Evolutionary conservation across 2,329 filamentous ascomycete genomes (phyloP).

Genomic region (Rhynchosporium agropyri): DNA sequence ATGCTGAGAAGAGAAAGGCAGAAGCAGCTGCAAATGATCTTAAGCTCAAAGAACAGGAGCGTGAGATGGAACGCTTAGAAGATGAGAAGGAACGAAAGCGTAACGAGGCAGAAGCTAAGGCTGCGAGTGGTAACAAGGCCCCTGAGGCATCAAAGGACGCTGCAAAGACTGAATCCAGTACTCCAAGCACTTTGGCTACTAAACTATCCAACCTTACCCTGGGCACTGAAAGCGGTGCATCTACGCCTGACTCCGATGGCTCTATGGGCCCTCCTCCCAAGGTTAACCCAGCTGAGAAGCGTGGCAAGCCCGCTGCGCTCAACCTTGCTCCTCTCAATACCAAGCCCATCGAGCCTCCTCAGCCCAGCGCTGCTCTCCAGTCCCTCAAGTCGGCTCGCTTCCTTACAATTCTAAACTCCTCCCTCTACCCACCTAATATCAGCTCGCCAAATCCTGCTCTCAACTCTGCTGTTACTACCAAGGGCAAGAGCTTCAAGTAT

Average conservation of each 20-base stretch:
- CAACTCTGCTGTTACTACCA: conserved; percentile 78
- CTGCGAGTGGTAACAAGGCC: conserved; percentile 27
- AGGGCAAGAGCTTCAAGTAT: conserved; percentile 86
- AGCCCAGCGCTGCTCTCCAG: conserved; percentile 92
- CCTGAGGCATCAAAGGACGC: conserved; percentile 37
- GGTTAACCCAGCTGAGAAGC: conserved; percentile 61
- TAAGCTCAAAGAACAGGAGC: conserved; percentile 72
- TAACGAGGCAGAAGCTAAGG: conserved; percentile 50
- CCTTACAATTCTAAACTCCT: conserved; percentile 75
- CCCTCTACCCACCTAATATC: conserved; percentile 82
- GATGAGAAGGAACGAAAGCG: conserved; percentile 67
- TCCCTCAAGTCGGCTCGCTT: conserved; percentile 90
- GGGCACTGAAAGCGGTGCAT: conserved; percentile 46
- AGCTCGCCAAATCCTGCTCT: conserved; percentile 89
- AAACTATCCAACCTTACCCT: conserved; percentile 58
- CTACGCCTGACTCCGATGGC: conserved; percentile 48
- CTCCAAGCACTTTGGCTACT: conserved; percentile 41
- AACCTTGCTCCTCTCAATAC: conserved; percentile 82
- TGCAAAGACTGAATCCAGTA: conserved; percentile 36
- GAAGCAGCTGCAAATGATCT: conserved; percentile 61
- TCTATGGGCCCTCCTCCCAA: conserved; percentile 55
- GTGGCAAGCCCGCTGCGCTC: conserved; percentile 79
- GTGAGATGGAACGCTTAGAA: conserved; percentile 72
- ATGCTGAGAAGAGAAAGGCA: conserved; percentile 50
- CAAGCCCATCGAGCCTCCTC: conserved; percentile 84